Percentiles rank a stretch among this genome's conserved stretches.
Conservation (phyloP, 805 yeast genomes). For the Ogataea naganishii region DNA sequence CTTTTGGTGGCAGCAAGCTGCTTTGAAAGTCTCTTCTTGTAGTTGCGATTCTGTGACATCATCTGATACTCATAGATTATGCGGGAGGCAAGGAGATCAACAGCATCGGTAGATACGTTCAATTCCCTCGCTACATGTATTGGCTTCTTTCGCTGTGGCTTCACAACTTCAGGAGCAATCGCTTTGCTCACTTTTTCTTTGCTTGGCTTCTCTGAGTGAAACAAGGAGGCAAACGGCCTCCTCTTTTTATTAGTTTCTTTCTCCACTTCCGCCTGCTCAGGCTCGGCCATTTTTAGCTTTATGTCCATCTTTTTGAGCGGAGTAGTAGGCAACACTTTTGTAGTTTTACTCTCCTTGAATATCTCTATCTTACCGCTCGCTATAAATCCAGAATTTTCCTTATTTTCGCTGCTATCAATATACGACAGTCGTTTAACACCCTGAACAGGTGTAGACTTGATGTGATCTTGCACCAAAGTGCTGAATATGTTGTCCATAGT, state of each 20-base stretch:
- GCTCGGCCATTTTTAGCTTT: slow-evolving; percentile 13
- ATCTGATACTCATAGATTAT: slow-evolving; percentile 61
- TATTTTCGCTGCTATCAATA: slow-evolving; percentile 9
- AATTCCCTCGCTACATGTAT: not conserved
- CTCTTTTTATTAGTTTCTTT: slow-evolving; percentile 4
- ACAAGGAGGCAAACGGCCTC: slow-evolving; percentile 5
- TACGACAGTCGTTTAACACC: slow-evolving; percentile 20
- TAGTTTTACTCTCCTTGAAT: slow-evolving; percentile 36
- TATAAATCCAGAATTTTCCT: slow-evolving; percentile 32
- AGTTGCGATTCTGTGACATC: slow-evolving; percentile 6
- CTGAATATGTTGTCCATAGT: slow-evolving; percentile 17
- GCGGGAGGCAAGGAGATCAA: slow-evolving; percentile 63
- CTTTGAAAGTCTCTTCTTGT: slow-evolving; percentile 16
- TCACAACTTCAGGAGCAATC: not conserved
- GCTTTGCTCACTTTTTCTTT: slow-evolving; percentile 1
- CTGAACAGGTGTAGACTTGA: slow-evolving; percentile 21
- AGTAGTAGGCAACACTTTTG: slow-evolving; percentile 51
- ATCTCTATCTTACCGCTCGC: slow-evolving; percentile 41
- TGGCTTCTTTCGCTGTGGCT: not conserved
- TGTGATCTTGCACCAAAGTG: slow-evolving; percentile 19
- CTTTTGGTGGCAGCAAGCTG: slow-evolving; percentile 11
- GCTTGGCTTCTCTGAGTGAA: slow-evolving; percentile 1
- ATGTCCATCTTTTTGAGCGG: slow-evolving; percentile 57
- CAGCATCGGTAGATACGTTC: slow-evolving; percentile 20
- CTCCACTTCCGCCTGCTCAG: slow-evolving; percentile 3